Conservation (phyloP, 768 basidiomycete genomes). For the Auricularia auricula-judae region DNA sequence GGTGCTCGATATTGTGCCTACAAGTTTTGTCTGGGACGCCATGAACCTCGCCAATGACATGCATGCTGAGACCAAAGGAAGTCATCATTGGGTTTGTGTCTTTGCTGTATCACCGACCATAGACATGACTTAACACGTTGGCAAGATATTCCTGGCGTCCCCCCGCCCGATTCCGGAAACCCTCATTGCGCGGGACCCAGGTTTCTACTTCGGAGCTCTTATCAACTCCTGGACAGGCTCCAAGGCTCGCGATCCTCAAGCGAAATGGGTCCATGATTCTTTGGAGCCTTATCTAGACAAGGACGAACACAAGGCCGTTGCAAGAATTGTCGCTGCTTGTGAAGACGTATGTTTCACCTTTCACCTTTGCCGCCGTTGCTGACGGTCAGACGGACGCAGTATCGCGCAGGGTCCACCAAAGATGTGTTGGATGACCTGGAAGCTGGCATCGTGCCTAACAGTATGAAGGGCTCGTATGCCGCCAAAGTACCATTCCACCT, state of each 20-base stretch:
- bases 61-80: constrained; percentile 9
- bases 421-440: constrained; percentile 8
- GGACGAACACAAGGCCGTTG: constrained; percentile 3
- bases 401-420: constrained; percentile 11
- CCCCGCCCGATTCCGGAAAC: constrained; percentile 12
- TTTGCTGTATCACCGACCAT: no score
- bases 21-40: constrained; percentile 8
- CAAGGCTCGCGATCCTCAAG: constrained; percentile 1
- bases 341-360: constrained; percentile 8
- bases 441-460: constrained; percentile 6
- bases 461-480: not conserved
- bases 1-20: constrained; percentile 13
- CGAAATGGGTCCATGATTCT: constrained; percentile 9
- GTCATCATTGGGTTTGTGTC: constrained; percentile 10
- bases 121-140: no score
- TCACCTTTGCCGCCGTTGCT: not conserved
- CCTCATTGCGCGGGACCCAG: constrained; percentile 6
- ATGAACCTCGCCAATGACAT: constrained; percentile 9
- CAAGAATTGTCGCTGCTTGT: constrained; percentile 6
- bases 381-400: not conserved
- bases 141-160: constrained; percentile 10
- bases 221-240: constrained; percentile 8
- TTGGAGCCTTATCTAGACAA: constrained; percentile 9
- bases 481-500: constrained; percentile 4
- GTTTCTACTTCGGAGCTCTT: constrained; percentile 7